Evolutionary conservation across 768 basidiomycete species (phyloP).

Genomic region (Plicaturopsis crispa): DNA sequence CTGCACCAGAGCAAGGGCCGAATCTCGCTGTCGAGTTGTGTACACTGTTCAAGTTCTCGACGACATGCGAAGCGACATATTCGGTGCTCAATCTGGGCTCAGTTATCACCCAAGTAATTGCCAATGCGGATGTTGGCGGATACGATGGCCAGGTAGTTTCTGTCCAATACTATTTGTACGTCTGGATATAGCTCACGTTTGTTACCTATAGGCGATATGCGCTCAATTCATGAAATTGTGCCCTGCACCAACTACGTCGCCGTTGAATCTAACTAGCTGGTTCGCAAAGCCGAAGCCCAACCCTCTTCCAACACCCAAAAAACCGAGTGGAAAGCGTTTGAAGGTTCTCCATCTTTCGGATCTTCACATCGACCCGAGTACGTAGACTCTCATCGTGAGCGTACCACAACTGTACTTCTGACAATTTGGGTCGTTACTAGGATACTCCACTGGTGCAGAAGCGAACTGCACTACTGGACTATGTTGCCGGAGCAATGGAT

Average conservation of each 20-base stretch:
- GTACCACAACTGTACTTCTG: constrained; percentile 1
- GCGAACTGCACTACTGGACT: constrained; percentile 62
- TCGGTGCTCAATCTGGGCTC: constrained; percentile 43
- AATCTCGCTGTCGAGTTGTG: constrained; percentile 52
- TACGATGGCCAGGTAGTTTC: constrained; percentile 60
- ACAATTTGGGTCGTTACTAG: constrained; percentile 22
- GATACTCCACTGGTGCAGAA: constrained; percentile 63
- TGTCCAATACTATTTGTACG: constrained; percentile 1
- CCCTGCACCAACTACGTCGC: constrained; percentile 45
- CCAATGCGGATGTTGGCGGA: constrained; percentile 64
- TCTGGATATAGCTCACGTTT: constrained; percentile 1
- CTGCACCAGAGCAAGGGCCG: constrained; percentile 55
- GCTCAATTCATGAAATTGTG: too few species aligned
- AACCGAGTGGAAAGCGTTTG: constrained; percentile 54
- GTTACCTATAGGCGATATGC: neutral
- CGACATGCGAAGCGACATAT: constrained; percentile 41
- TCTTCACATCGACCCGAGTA: constrained; percentile 69
- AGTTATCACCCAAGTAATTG: constrained; percentile 62
- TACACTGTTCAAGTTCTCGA: constrained; percentile 46
- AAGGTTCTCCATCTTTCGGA: constrained; percentile 77
- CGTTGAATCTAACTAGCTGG: constrained; percentile 60
- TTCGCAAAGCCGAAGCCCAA: constrained; percentile 74
- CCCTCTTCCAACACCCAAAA: constrained; percentile 50
- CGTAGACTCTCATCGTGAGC: constrained; percentile 10
- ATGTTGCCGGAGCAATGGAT: constrained; percentile 55